Conservation (phyloP, 2,329 filamentous ascomycete species). For the Chrysoporthe cubensis region DNA sequence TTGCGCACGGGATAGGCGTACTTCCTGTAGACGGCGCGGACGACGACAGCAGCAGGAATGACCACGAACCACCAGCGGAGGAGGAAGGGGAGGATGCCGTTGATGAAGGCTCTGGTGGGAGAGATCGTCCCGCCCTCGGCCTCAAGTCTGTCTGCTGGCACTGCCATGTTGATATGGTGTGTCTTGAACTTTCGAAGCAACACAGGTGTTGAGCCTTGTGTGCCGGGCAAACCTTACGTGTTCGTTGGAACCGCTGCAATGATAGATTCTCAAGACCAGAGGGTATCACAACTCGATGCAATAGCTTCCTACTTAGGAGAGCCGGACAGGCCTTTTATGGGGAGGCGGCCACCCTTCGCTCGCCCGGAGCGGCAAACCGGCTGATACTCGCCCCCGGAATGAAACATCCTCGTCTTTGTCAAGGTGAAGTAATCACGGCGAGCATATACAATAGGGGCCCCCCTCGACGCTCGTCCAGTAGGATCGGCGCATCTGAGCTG, state of each 20-base stretch:
- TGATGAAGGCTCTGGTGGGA: constrained; percentile 33
- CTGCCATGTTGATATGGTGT: constrained; percentile 32
- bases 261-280: neutral
- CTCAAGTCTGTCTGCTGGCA: constrained; percentile 33
- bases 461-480: neutral
- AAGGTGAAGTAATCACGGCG: constrained; percentile 13
- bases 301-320: neutral
- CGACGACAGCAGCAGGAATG: constrained; percentile 34
- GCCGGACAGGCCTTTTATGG: neutral
- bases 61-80: constrained; percentile 37
- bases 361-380: neutral
- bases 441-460: neutral
- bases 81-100: constrained; percentile 31
- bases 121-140: constrained; percentile 33
- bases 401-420: constrained; percentile 19
- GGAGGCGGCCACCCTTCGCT: neutral
- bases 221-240: neutral
- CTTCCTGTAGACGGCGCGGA: constrained; percentile 37
- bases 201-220: constrained; percentile 20
- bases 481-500: neutral
- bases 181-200: neutral
- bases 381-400: constrained; percentile 7
- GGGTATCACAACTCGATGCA: neutral
- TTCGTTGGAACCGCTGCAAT: neutral
- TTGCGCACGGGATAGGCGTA: constrained; percentile 42